These are phyloP conservation scores for Pythium periplocum DNA, from an alignment of 352 stramenopile genomes.

Conservation along the genomic window DNA sequence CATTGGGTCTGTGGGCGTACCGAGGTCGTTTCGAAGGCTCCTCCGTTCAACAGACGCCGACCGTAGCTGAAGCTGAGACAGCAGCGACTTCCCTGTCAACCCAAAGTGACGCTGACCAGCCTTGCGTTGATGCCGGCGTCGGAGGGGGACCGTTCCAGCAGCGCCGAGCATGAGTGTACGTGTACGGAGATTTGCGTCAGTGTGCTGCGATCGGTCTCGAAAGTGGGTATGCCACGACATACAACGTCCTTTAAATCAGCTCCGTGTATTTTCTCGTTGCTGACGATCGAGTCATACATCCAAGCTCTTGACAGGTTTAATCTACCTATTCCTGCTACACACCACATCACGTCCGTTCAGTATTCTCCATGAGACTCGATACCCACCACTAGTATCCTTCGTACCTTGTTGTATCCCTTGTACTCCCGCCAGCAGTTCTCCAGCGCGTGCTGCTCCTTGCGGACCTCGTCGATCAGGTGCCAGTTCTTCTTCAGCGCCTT, in stretches of 20 bases:
- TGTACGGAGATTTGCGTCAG: too few species aligned
- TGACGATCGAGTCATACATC: neutral
- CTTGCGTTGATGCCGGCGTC: slow-evolving; percentile 64
- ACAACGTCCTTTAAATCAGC: neutral
- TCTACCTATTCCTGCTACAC: neutral
- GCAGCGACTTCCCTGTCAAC: slow-evolving; percentile 21
- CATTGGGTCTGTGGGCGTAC: slow-evolving; percentile 94
- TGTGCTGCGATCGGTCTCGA: too few species aligned
- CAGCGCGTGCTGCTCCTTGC: slow-evolving; percentile 83
- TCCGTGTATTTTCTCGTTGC: neutral
- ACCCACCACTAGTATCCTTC: slow-evolving; percentile 16
- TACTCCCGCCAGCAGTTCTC: slow-evolving; percentile 81
- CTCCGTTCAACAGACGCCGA: slow-evolving; percentile 11
- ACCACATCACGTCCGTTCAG: neutral
- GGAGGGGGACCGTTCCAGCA: slow-evolving; percentile 67
- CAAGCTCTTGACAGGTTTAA: neutral
- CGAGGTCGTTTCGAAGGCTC: slow-evolving; percentile 73
- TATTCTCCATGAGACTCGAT: neutral
- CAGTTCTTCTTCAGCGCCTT: slow-evolving; percentile 87
- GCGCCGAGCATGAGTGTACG: neutral
- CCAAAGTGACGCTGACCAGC: slow-evolving; percentile 35
- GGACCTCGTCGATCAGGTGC: slow-evolving; percentile 79
- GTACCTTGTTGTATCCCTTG: slow-evolving; percentile 50
- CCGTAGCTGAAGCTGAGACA: slow-evolving; percentile 5
- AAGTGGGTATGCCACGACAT: neutral